Base-by-base conservation (phyloP, 805 yeast genomes). In the Wickerhamiella brachini region DNA sequence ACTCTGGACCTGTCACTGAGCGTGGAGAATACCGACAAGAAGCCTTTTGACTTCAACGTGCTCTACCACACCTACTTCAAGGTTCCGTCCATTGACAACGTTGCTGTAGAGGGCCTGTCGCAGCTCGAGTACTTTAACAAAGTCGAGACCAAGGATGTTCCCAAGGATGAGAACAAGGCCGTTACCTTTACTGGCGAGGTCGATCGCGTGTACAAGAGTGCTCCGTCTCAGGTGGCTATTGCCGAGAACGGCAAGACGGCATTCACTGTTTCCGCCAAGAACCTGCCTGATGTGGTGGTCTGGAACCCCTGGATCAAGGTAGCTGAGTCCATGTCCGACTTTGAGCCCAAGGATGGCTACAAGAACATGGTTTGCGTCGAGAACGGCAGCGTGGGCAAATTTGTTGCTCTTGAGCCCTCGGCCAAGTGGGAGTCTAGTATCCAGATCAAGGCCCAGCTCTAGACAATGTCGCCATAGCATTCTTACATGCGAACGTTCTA, bases 301-400 rank as follows among this genome's bases (percentile, higher is more conserved):
- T 93, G 98, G 98, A 93, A 93, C 67, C 98, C 98, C 38, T 93
- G 97, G 98, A 72, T 77, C 57, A 75, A 83, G 51, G 85, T 84
- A 65, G 78, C 93, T n/a, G 72, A 69, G 22, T 81, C 83, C 1
- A 85, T 93, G 90, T 81, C 72, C 43, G 98, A 93, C 68, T 93
- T 90, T 62, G 76, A 74, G 59, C 98, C 97, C 48, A 86, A 85
- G 64, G 66, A 68, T 50, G 97, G 96, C 5, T 93, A 73, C 71
- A 74, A 79, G 57, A 72, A 81, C 45, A 90, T 93, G 97, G 78
- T 93, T 52, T 93, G 98, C 69, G 77, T 93, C 52, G 98, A 93
- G 68, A 94, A 96, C 2, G 98, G 98, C 44, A 74, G 81, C 58
- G 97, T 93, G 41, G 74, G 77, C 52, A 79, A 81, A 46, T 83